A percentile compares a stretch with the other conserved stretches of the same genome.
These are phyloP conservation scores for Stephania cephalantha DNA, from an alignment of 164 flowering plant species.

Conservation along the genomic window DNA sequence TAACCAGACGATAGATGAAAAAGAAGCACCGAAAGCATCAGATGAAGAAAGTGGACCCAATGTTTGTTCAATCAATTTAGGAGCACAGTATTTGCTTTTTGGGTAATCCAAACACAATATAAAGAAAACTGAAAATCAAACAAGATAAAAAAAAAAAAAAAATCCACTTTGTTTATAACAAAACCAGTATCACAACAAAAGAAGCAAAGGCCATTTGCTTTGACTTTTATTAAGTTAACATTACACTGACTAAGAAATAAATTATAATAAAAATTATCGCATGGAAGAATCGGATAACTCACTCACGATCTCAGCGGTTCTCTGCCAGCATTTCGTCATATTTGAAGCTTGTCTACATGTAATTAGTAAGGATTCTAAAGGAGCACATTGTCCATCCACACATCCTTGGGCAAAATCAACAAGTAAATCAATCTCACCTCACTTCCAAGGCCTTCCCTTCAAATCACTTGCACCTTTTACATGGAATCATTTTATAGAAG, in stretches of 20 bases:
- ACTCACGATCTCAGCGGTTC: constrained; percentile 28
- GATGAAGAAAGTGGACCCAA: not conserved
- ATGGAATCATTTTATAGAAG: not conserved
- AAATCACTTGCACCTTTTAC: no score
- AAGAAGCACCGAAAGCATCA: not conserved
- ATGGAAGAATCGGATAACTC: constrained; percentile 18
- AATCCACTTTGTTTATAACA: constrained; percentile 25
- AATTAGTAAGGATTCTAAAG: constrained; percentile 74
- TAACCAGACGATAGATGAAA: not conserved
- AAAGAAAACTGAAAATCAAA: constrained; percentile 3
- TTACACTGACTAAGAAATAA: constrained; percentile 25
- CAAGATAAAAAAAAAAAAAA: constrained; percentile 25
- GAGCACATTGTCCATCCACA: constrained; percentile 70
- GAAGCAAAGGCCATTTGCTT: constrained; percentile 20
- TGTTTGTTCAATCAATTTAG: not conserved
- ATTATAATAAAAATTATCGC: constrained; percentile 11
- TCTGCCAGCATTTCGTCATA: constrained; percentile 33
- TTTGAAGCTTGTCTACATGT: constrained; percentile 66
- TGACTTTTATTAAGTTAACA: constrained; percentile 22
- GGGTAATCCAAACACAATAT: constrained; percentile 7
- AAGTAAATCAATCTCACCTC: constrained; percentile 86
- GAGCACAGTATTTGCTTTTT: constrained; percentile 11
- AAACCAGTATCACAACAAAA: constrained; percentile 16
- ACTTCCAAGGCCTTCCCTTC: constrained; percentile 52
- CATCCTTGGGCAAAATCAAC: constrained; percentile 56